Conservation (phyloP, 2,329 filamentous ascomycete genomes). For the Penicillium polonicum region DNA sequence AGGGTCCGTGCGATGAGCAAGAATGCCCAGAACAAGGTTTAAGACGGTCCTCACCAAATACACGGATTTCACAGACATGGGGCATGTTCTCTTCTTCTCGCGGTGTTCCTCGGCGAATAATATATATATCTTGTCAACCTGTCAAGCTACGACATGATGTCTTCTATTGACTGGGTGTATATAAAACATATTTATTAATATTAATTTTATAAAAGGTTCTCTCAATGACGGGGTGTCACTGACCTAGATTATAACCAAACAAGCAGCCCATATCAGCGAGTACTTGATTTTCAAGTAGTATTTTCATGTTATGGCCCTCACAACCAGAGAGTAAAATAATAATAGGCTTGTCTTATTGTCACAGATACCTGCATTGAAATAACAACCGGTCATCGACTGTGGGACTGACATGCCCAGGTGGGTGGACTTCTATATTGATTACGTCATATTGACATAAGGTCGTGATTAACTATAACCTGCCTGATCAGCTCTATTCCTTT, state of each 20-base stretch:
- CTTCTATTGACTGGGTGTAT: neutral
- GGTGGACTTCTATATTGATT: neutral
- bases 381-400: neutral
- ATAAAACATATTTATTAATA: neutral
- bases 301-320: neutral
- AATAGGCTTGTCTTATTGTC: neutral
- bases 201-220: neutral
- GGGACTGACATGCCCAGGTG: neutral
- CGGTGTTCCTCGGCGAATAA: neutral
- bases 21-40: neutral
- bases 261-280: neutral
- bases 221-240: neutral
- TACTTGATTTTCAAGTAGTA: neutral
- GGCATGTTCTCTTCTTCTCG: neutral
- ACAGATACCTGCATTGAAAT: neutral
- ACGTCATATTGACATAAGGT: neutral
- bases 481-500: neutral
- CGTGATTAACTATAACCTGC: neutral
- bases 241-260: neutral
- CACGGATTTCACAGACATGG: neutral
- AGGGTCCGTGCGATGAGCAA: conserved; percentile 1
- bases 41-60: neutral
- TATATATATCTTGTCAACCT: neutral
- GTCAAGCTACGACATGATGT: neutral
- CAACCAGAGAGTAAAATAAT: neutral